A percentile compares a stretch with the other conserved stretches of the same genome.
phyloP scores from a whole-genome alignment of 2,329 filamentous ascomycete species.

The Trichoderma sp. region DNA sequence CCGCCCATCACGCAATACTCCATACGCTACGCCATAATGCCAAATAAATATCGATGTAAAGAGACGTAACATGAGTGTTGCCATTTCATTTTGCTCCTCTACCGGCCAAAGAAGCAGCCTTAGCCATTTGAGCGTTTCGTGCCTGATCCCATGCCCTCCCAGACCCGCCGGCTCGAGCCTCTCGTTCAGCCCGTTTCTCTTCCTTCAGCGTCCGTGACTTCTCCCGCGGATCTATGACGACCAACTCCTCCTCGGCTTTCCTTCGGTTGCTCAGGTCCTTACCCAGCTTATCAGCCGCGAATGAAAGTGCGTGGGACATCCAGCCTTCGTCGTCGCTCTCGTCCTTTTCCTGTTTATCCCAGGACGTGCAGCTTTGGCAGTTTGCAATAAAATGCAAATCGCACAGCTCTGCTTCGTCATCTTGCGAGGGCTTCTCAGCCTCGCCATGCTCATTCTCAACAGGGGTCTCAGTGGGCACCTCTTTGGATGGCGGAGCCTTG shows the following conservation, averaged over 20 bases:
- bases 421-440: constrained; percentile 32
- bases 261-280: constrained; percentile 89
- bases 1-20: background rate
- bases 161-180: constrained; percentile 49
- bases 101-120: constrained; percentile 51
- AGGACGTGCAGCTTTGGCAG: constrained; percentile 86
- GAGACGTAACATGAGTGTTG: background rate
- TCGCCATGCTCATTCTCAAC: constrained; percentile 36
- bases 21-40: background rate
- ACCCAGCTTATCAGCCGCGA: constrained; percentile 84
- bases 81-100: constrained; percentile 51
- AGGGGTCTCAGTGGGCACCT: constrained; percentile 35
- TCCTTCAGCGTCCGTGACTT: constrained; percentile 71
- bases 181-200: constrained; percentile 59
- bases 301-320: constrained; percentile 83
- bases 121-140: constrained; percentile 55
- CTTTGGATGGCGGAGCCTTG: constrained; percentile 44
- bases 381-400: constrained; percentile 95
- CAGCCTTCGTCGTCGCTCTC: constrained; percentile 67
- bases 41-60: background rate
- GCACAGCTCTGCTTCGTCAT: constrained; percentile 73
- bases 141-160: constrained; percentile 59
- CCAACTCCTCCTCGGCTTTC: constrained; percentile 85
- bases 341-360: constrained; percentile 65
- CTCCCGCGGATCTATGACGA: constrained; percentile 89